Conservation (phyloP, 257 asterid genomes). For the Mitragyna speciosa region DNA sequence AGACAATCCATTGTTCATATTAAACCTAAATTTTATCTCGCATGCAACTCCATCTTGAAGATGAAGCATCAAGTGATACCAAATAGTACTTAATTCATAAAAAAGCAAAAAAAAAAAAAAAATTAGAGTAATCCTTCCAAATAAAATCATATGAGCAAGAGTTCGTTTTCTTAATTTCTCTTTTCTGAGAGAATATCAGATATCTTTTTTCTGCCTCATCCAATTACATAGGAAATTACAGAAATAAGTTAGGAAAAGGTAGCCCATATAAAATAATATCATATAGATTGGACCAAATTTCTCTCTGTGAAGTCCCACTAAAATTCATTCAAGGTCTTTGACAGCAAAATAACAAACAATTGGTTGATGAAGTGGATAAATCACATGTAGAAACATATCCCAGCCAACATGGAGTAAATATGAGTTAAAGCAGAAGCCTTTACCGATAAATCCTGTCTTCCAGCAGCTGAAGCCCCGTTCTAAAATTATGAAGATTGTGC, state of each 20-base stretch:
- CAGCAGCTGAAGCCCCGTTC: slow-evolving; percentile 88
- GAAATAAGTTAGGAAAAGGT: background rate
- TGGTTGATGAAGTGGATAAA: background rate
- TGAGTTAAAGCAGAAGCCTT: background rate
- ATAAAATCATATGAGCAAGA: background rate
- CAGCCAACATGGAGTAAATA: background rate
- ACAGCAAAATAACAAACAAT: background rate
- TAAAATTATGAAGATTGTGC: slow-evolving; percentile 77
- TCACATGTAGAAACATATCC: background rate
- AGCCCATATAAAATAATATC: no score
- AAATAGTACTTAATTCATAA: background rate
- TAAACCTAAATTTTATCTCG: background rate
- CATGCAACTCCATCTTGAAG: background rate
- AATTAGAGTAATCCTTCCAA: background rate
- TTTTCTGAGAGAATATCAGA: background rate
- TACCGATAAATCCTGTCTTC: slow-evolving; percentile 98
- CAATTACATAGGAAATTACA: background rate
- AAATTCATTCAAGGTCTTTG: background rate
- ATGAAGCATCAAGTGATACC: background rate
- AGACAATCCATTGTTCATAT: background rate
- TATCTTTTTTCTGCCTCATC: background rate
- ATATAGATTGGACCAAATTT: background rate
- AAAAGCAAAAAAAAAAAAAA: background rate
- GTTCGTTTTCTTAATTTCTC: background rate
- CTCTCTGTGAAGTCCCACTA: background rate